Conservation (phyloP, 225 moss, liverwort and hornwort genomes). For the Straminergon stramineum region DNA sequence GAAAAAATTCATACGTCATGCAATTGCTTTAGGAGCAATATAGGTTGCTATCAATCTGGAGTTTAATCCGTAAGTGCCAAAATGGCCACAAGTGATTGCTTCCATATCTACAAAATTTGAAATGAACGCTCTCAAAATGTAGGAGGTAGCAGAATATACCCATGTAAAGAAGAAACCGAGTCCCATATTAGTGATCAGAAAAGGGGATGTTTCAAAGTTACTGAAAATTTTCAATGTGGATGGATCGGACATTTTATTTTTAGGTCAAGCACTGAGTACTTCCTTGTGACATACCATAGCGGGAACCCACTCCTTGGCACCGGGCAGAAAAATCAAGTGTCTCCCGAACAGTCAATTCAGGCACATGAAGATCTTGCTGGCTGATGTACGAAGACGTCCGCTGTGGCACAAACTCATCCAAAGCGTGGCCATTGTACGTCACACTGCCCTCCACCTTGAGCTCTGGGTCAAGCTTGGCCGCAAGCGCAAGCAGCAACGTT, state of each 20-base stretch:
- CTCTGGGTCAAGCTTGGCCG: constrained; percentile 44
- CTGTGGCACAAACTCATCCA: constrained; percentile 71
- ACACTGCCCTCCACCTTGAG: constrained; percentile 52
- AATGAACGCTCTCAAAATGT: background rate
- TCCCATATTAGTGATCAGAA: background rate
- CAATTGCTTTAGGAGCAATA: background rate
- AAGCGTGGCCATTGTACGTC: constrained; percentile 56
- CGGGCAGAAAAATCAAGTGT: constrained; percentile 72
- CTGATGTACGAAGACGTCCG: constrained; percentile 79
- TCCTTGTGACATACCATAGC: constrained; percentile 37
- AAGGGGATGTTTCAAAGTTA: background rate
- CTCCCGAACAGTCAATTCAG: constrained; percentile 79
- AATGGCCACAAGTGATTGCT: background rate
- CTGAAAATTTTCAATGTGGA: background rate
- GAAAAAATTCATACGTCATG: background rate
- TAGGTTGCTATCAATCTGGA: background rate
- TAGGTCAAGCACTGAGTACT: background rate
- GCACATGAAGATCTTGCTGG: constrained; percentile 68
- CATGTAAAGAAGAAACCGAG: background rate
- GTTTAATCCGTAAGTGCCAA: background rate
- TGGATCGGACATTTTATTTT: background rate
- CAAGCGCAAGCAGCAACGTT: constrained; percentile 52
- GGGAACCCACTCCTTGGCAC: constrained; percentile 74
- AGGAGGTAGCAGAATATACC: background rate
- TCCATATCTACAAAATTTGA: background rate